Conservation (phyloP, 2,329 filamentous ascomycete species). For the Diaporthe eres region DNA sequence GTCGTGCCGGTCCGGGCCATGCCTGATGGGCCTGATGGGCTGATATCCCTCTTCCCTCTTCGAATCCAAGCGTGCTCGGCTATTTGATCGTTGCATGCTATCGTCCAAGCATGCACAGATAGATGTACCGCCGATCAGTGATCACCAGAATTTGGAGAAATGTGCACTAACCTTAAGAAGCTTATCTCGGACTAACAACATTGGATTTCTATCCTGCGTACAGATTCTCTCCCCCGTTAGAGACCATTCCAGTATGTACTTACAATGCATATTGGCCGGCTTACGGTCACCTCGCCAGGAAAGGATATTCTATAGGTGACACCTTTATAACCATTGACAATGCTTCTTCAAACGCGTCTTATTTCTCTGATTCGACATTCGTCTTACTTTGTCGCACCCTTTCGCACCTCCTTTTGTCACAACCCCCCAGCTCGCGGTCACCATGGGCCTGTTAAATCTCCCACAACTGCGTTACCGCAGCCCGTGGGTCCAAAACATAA, state of each 20-base stretch:
- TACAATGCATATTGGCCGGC: not conserved
- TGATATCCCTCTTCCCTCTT: not conserved
- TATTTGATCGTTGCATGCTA: not conserved
- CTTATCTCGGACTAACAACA: not conserved
- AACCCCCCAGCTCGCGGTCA: not conserved
- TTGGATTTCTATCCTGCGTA: not conserved
- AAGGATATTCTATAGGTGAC: not conserved
- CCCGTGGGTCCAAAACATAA: conserved; percentile 15
- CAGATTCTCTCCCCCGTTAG: not conserved
- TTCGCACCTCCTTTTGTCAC: not conserved
- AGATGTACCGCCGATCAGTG: not conserved
- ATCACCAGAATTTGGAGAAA: not conserved
- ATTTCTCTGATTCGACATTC: not conserved
- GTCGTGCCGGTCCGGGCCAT: not conserved
- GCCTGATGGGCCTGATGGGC: not conserved
- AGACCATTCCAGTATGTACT: not conserved
- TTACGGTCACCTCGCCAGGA: not conserved
- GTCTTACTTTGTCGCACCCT: not conserved
- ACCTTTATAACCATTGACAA: not conserved
- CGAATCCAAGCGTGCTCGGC: not conserved
- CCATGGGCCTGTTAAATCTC: conserved; percentile 1
- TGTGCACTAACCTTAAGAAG: not conserved
- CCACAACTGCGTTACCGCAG: conserved; percentile 12
- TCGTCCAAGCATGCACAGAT: not conserved
- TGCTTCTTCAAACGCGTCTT: not conserved